Evolutionary conservation across 306 rosid genomes (phyloP).

Genomic region (Dryas alaskensis): DNA sequence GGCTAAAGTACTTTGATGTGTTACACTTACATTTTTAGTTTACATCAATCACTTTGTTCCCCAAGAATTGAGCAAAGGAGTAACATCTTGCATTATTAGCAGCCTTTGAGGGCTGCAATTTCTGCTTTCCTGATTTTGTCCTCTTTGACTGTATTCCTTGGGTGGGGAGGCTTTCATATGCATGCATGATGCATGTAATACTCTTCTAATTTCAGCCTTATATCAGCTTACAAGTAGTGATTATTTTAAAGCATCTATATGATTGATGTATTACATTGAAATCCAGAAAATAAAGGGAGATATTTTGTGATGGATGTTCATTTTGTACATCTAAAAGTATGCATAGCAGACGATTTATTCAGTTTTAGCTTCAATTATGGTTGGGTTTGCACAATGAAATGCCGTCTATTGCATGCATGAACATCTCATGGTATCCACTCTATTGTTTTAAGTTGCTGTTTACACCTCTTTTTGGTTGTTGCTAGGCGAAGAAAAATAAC

Average conservation of each 20-base stretch:
- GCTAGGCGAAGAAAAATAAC: conserved; percentile 41
- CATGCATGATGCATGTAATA: background rate
- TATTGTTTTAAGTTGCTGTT: conserved; percentile 29
- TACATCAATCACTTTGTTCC: conserved; percentile 39
- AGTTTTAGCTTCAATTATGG: conserved; percentile 14
- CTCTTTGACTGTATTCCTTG: background rate
- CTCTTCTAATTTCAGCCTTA: background rate
- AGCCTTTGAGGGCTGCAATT: background rate
- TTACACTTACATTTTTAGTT: conserved; percentile 27
- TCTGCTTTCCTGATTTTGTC: background rate
- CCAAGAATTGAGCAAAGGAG: conserved; percentile 29
- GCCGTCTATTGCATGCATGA: conserved; percentile 6
- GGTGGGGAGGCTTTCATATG: background rate
- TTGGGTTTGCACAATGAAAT: conserved; percentile 27
- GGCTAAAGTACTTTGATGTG: conserved; percentile 24
- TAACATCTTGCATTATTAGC: conserved; percentile 10
- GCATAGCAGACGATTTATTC: conserved; percentile 11
- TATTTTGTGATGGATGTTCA: conserved; percentile 6
- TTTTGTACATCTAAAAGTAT: background rate
- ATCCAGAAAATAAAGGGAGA: conserved; percentile 9
- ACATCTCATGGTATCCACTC: conserved; percentile 3
- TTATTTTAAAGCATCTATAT: background rate
- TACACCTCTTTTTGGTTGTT: conserved; percentile 37
- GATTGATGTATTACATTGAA: background rate
- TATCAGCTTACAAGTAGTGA: conserved; percentile 9